These are phyloP conservation scores for Bruguiera sexangula DNA, from an alignment of 345 rosid species.

Conservation along the genomic window DNA sequence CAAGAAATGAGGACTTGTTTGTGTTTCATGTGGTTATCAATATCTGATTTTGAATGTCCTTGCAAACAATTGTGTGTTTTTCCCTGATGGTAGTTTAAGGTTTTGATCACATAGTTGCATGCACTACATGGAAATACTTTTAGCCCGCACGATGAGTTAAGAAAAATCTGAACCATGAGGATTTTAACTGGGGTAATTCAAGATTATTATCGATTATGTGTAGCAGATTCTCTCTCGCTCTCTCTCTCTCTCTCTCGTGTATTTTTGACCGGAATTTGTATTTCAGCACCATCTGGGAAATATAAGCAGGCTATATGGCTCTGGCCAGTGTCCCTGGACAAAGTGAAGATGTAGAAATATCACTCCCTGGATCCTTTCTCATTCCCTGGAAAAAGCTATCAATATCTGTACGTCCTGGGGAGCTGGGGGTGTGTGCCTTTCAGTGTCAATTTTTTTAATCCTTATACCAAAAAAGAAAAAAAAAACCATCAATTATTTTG, in stretches of 20 bases:
- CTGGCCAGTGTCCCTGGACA: too few species aligned
- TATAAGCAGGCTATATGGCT: too few species aligned
- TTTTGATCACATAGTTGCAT: not conserved
- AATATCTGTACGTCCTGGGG: too few species aligned
- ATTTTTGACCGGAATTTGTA: too few species aligned
- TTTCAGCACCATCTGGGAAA: too few species aligned
- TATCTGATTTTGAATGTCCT: constrained; percentile 3
- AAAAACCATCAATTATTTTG: too few species aligned
- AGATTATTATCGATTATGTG: not conserved
- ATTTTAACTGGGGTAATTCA: not conserved
- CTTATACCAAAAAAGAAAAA: too few species aligned
- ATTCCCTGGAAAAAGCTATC: too few species aligned
- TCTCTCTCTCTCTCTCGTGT: not conserved
- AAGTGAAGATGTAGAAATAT: too few species aligned
- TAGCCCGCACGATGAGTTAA: not conserved
- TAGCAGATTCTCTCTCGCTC: not conserved
- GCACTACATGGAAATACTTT: not conserved
- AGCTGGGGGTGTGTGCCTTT: too few species aligned
- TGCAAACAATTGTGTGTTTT: constrained; percentile 3
- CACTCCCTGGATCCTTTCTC: too few species aligned
- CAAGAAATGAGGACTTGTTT: not conserved
- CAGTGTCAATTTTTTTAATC: too few species aligned
- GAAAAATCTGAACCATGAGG: not conserved
- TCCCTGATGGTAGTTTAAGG: constrained; percentile 2
- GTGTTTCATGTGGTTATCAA: not conserved